Evolutionary conservation across 2,329 filamentous ascomycete species (phyloP), one percentile per base, ranked within the genome.

Genomic region (Hansfordia pulvinata): DNA sequence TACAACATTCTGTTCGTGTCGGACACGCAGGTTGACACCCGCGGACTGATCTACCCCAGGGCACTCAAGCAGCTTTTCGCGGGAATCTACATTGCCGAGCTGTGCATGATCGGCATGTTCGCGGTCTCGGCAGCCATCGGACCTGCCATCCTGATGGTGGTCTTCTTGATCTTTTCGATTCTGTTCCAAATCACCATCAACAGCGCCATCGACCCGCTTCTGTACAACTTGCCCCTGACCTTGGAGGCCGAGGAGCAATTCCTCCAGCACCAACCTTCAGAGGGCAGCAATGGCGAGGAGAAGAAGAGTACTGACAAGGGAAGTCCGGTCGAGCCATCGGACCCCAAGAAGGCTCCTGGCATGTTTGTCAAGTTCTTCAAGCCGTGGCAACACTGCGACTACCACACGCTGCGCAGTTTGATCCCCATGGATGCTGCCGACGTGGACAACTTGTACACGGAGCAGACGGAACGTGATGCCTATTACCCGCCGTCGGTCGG

Each of bases 1-100:
- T 93, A 96, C 63, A 92, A 93, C 46, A 55, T 96, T 29, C 65
- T 94, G 26, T 94, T 83, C 50, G 84, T 93, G 19, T 78, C 76
- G 26, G 81, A 92, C 46, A 73, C 80, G 7, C 58, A 71, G 32
- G 76, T 93, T 42, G 85, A 94, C 46, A 93, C 82, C 19, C 83
- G 92, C 44, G 86, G 88, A 10, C 68, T 88, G 10, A 76, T 83
- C 39, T 94, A 93, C 46, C 78, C 83, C 1, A 77, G 77, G n/a
- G 86, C 82, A 2, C 60, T 96, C 27, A 77, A 92, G 48, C 86
- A 94, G 31, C 70, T 92, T 25, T 73, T 88, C 16, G 75, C 77
- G 1, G 86, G 88, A 13, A 60, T 92, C 26, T 94, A 96, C 48
- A 63, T 94, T 19, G 71, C 77, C 2, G 75, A 90, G 36, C 55